A percentile compares a stretch with the other conserved stretches of the same genome.
phyloP scores from a whole-genome alignment of 495 filamentous ascomycete genomes.

The Talaromyces thailandensis region DNA sequence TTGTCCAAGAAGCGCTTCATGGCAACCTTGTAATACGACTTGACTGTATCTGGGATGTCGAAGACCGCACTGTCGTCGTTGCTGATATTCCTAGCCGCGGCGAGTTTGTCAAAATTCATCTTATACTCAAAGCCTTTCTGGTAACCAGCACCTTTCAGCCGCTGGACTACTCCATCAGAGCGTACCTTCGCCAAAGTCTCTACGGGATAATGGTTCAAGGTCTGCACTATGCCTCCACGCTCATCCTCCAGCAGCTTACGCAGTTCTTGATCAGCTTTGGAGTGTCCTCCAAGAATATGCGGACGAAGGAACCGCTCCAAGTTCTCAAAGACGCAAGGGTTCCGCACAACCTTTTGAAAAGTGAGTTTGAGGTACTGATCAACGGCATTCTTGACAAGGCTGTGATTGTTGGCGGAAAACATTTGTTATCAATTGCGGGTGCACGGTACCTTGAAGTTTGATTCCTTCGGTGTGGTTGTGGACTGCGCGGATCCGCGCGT shows the following conservation, averaged over 20 bases:
- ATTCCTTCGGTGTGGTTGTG: conserved; percentile 24
- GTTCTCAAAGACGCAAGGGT: conserved; percentile 5
- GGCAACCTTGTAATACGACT: conserved; percentile 31
- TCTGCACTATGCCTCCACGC: conserved; percentile 23
- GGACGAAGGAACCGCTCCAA: conserved; percentile 4
- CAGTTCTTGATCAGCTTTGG: not conserved
- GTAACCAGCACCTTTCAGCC: not conserved
- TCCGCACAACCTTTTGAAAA: conserved; percentile 1
- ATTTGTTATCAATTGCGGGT: conserved; percentile 21
- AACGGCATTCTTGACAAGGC: conserved; percentile 7
- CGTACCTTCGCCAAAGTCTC: conserved; percentile 13
- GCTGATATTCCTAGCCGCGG: not conserved
- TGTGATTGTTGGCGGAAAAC: conserved; percentile 25
- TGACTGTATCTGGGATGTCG: conserved; percentile 33
- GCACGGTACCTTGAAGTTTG: conserved; percentile 29
- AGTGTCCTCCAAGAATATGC: not conserved
- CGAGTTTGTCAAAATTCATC: too few relatives aligned
- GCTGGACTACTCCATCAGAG: not conserved
- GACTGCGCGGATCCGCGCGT: conserved; percentile 20
- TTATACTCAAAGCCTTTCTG: too few relatives aligned
- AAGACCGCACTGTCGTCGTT: not conserved
- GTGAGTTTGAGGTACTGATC: conserved; percentile 2
- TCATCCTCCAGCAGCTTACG: conserved; percentile 21
- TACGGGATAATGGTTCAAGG: conserved; percentile 25
- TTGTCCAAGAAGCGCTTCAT: conserved; percentile 22